phyloP scores from a whole-genome alignment of 345 rosid genomes.

The Euphorbia lathyris region DNA sequence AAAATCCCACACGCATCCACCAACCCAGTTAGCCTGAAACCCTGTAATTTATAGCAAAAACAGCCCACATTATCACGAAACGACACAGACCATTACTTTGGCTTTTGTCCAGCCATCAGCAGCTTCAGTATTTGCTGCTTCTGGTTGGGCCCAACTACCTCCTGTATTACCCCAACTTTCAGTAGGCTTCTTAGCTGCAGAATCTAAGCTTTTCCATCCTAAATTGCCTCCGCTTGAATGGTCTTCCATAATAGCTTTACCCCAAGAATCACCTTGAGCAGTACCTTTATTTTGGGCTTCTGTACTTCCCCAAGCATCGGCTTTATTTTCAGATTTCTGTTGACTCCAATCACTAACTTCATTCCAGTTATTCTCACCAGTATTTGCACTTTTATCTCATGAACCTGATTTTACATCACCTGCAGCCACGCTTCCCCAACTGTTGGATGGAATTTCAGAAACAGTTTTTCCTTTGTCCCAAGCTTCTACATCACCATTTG shows the following conservation, averaged over 20 bases:
- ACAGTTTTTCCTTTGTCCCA: constrained; percentile 36
- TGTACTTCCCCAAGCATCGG: constrained; percentile 13
- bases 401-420: constrained; percentile 21
- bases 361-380: constrained; percentile 10
- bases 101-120: constrained; percentile 19
- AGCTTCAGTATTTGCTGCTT: constrained; percentile 11
- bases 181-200: constrained; percentile 13
- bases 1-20: constrained; percentile 96
- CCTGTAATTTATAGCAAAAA: constrained; percentile 39
- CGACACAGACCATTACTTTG: constrained; percentile 2
- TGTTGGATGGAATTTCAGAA: constrained; percentile 12
- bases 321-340: constrained; percentile 11
- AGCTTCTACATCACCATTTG: constrained; percentile 33
- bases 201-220: constrained; percentile 18
- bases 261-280: constrained; percentile 22
- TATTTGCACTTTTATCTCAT: constrained; percentile 13
- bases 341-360: constrained; percentile 4
- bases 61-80: not conserved
- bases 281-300: constrained; percentile 7
- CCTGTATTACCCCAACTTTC: constrained; percentile 23
- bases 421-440: constrained; percentile 25
- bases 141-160: constrained; percentile 14
- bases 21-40: constrained; percentile 75
- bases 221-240: constrained; percentile 16
- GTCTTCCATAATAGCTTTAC: constrained; percentile 13